These are phyloP conservation scores for Trichoderma pleuroti DNA, from an alignment of 2,329 filamentous ascomycete genomes.

Conservation along the genomic window DNA sequence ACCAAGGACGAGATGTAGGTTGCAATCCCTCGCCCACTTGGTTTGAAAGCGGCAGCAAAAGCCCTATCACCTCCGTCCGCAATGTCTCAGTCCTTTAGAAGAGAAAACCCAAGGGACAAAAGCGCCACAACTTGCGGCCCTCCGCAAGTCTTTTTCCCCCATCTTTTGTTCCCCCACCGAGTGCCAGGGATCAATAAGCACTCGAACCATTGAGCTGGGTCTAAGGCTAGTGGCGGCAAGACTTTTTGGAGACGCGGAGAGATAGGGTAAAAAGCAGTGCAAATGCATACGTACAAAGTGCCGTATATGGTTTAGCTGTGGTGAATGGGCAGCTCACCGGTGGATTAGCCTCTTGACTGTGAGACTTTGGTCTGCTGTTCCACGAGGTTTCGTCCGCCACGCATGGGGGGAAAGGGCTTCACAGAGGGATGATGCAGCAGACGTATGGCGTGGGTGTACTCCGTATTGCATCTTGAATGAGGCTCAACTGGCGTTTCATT, in stretches of 20 bases:
- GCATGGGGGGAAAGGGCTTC: not conserved
- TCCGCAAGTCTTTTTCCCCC: conserved; percentile 5
- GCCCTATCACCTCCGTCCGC: not conserved
- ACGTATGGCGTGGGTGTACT: not conserved
- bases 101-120: not conserved
- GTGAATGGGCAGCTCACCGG: not conserved
- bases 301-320: not conserved
- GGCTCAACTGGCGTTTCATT: not conserved
- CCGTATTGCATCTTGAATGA: not conserved
- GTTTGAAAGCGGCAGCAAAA: not conserved
- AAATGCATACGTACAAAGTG: not conserved
- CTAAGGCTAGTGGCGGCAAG: conserved; percentile 13
- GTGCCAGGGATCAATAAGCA: conserved; percentile 11
- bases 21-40: not conserved
- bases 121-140: not conserved
- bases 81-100: not conserved
- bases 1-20: not conserved
- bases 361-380: not conserved
- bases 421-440: not conserved
- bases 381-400: not conserved
- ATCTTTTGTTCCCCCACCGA: conserved; percentile 13
- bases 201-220: conserved; percentile 8
- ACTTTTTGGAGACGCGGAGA: conserved; percentile 5
- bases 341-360: not conserved
- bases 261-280: not conserved